These are phyloP conservation scores for Pythium phragmitis DNA, from an alignment of 352 stramenopile species.

Conservation along the genomic window DNA sequence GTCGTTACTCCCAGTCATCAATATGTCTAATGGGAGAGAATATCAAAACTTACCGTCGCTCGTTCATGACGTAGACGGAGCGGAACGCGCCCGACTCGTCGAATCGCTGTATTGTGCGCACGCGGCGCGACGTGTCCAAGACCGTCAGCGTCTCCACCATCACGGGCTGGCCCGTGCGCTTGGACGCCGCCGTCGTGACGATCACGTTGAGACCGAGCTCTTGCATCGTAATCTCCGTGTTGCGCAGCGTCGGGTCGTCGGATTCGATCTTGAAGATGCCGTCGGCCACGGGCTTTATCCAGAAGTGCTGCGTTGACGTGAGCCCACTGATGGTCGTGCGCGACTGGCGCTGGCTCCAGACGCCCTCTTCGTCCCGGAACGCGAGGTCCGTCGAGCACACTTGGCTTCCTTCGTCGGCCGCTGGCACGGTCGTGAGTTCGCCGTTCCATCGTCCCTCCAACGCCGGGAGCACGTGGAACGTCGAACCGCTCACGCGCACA, in stretches of 20 bases:
- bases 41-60: constrained; percentile 44
- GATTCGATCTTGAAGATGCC: constrained; percentile 88
- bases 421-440: constrained; percentile 68
- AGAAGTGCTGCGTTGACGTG: constrained; percentile 86
- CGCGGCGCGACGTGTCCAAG: constrained; percentile 72
- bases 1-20: background rate
- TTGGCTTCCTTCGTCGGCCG: constrained; percentile 76
- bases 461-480: constrained; percentile 78
- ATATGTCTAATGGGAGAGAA: no score
- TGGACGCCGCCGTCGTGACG: constrained; percentile 83
- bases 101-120: constrained; percentile 84
- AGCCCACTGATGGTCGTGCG: constrained; percentile 84
- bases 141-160: constrained; percentile 86
- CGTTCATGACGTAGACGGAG: constrained; percentile 89
- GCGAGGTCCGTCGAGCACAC: constrained; percentile 86
- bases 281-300: constrained; percentile 86
- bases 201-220: constrained; percentile 81
- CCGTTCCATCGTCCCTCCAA: constrained; percentile 88
- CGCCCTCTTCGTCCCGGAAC: constrained; percentile 83
- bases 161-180: constrained; percentile 79
- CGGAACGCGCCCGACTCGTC: constrained; percentile 84
- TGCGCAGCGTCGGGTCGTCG: constrained; percentile 73
- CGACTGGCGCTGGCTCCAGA: constrained; percentile 86
- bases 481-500: constrained; percentile 83
- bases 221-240: constrained; percentile 86